Conservation (phyloP, 176 grass and related monocot genomes). For the Echinochloa phyllopogon region DNA sequence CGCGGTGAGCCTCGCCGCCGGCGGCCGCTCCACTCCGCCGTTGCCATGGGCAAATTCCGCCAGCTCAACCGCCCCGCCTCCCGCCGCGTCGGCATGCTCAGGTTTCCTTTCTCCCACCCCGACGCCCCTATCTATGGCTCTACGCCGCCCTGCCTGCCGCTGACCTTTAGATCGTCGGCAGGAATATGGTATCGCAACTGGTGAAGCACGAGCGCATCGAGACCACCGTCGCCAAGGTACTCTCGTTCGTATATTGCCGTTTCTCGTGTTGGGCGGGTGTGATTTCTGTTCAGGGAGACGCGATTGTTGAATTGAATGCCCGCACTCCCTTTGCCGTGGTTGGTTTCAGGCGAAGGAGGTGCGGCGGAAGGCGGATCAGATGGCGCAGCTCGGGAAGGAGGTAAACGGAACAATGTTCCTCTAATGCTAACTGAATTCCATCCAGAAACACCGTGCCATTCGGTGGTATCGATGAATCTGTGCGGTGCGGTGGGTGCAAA, state of each 20-base stretch:
- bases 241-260: neutral
- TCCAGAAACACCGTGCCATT: neutral
- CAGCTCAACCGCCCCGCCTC: slow-evolving; percentile 70
- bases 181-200: slow-evolving; percentile 98
- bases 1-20: slow-evolving; percentile 29
- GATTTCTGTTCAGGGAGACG: neutral
- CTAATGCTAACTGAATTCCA: neutral
- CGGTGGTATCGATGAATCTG: neutral
- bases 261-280: neutral
- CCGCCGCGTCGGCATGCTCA: slow-evolving; percentile 77
- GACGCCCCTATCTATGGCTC: neutral
- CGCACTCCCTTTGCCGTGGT: neutral
- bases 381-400: slow-evolving; percentile 97
- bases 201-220: slow-evolving; percentile 99
- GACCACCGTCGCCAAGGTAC: slow-evolving; percentile 85
- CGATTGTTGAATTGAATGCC: neutral
- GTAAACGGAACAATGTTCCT: slow-evolving; percentile 11
- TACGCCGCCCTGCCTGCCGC: neutral
- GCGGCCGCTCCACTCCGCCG: slow-evolving; percentile 31
- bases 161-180: slow-evolving; percentile 40
- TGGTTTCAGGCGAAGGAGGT: slow-evolving; percentile 91
- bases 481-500: neutral
- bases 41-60: slow-evolving; percentile 69
- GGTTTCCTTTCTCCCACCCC: slow-evolving; percentile 22
- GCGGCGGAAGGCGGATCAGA: slow-evolving; percentile 86